These are phyloP conservation scores for Trichoderma afroharzianum DNA, from an alignment of 2,329 filamentous ascomycete species.

Conservation along the genomic window DNA sequence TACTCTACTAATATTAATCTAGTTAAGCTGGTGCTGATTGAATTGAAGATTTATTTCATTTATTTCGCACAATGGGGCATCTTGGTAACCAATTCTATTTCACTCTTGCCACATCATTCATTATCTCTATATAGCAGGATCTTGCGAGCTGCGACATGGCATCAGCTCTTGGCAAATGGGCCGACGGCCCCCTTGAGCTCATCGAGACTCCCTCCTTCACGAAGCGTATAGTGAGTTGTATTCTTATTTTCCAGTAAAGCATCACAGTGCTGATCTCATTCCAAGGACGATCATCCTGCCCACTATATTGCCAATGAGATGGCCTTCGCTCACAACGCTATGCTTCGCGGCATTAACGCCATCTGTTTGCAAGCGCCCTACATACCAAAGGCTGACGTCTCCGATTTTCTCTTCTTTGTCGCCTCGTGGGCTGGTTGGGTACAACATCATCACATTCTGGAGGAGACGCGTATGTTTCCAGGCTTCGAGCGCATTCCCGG, in stretches of 20 bases:
- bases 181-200: not conserved
- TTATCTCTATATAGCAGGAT: not conserved
- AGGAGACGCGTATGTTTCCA: not conserved
- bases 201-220: not conserved
- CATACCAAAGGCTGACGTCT: not conserved
- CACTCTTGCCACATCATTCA: not conserved
- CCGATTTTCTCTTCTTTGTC: not conserved
- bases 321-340: not conserved
- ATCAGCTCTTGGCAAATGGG: not conserved
- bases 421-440: not conserved
- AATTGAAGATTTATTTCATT: not conserved
- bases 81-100: not conserved
- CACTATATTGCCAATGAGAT: not conserved
- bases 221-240: not conserved
- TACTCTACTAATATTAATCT: not conserved
- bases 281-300: not conserved
- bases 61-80: not conserved
- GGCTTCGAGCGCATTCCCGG: not conserved
- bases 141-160: not conserved
- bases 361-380: not conserved
- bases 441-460: not conserved
- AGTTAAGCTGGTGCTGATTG: not conserved
- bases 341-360: not conserved
- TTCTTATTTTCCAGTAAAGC: not conserved
- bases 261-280: not conserved